phyloP scores from a whole-genome alignment of 495 filamentous ascomycete genomes.

The Lophiotrema nucula region DNA sequence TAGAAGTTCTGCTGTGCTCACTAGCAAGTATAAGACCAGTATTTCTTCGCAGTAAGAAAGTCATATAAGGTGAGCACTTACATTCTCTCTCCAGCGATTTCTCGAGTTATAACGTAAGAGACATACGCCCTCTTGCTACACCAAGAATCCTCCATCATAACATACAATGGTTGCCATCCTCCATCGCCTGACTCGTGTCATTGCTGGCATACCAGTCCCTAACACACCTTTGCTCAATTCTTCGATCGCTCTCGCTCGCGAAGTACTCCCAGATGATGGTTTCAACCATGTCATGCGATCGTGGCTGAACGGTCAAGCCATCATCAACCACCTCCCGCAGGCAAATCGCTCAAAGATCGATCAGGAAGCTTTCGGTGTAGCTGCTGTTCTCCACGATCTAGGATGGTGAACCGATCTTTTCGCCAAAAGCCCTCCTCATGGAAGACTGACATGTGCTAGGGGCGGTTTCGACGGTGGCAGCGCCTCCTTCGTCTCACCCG shows the following conservation, averaged over 20 bases:
- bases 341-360: not conserved
- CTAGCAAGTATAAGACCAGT: too few species aligned
- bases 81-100: too few species aligned
- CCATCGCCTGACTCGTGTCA: constrained; percentile 11
- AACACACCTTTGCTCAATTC: constrained; percentile 29
- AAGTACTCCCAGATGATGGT: constrained; percentile 36
- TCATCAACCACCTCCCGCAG: constrained; percentile 42
- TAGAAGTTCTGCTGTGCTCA: too few species aligned
- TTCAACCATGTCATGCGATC: constrained; percentile 54
- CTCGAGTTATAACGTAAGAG: too few species aligned
- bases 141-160: too few species aligned
- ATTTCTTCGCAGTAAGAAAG: too few species aligned
- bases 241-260: constrained; percentile 45
- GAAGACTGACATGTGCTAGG: too few species aligned
- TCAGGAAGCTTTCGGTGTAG: not conserved
- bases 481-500: constrained; percentile 35
- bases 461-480: too few species aligned
- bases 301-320: constrained; percentile 46
- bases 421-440: too few species aligned
- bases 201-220: constrained; percentile 26
- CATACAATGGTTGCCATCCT: too few species aligned
- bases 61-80: too few species aligned
- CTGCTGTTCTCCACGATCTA: not conserved
- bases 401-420: not conserved
- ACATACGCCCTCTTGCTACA: too few species aligned